Base-by-base conservation (phyloP, 768 basidiomycete genomes). In the Collybia mongolica region DNA sequence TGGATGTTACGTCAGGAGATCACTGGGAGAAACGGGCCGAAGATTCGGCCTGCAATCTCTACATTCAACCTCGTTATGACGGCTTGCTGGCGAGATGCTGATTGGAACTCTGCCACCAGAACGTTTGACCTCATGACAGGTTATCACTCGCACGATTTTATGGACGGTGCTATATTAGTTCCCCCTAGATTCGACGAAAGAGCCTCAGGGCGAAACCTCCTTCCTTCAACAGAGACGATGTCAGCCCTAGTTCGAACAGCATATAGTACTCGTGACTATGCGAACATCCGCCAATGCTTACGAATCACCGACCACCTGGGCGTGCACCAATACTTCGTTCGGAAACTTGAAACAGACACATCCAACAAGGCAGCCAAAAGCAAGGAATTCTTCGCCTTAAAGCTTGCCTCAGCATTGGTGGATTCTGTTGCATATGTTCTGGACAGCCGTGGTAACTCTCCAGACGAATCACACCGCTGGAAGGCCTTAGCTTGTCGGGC, bases 121-220 rank as follows among this genome's bases (percentile, higher is more conserved):
- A 67, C 78, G 15, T 86, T 90, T 63, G 81, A 88, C 53, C 68
- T 88, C 55, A 86, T 91, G 82, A 86, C 86, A 3, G 88, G 89
- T 5, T 82, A 79, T 56, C 77, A 75, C 52, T 58, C 65, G 1
- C 73, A 77, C 48, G 80, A 80, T 43, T 83, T 84, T 52, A 73
- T 74, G 67, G 77, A 80, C 36, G 78, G 73, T 4, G 63, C 75
- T 4, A 67, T 71, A 2, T 52, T 58, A 12, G 32, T 51, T 37
- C 39, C 44, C n/a, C 81, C 79, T 7, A 67, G 63, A 49, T 58
- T 72, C 9, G 74, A 77, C 52, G 66, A 66, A 58, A 74, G 73
- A 32, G 64, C 69, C n/a, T 47, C 61, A 26, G 78, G 77, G 22
- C 69, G 73, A 52, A 75, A 71, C 52, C 53, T 83, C 39, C 48